These are phyloP conservation scores for Scorias spongiosa DNA, from an alignment of 2,329 filamentous ascomycete genomes.

Conservation along the genomic window DNA sequence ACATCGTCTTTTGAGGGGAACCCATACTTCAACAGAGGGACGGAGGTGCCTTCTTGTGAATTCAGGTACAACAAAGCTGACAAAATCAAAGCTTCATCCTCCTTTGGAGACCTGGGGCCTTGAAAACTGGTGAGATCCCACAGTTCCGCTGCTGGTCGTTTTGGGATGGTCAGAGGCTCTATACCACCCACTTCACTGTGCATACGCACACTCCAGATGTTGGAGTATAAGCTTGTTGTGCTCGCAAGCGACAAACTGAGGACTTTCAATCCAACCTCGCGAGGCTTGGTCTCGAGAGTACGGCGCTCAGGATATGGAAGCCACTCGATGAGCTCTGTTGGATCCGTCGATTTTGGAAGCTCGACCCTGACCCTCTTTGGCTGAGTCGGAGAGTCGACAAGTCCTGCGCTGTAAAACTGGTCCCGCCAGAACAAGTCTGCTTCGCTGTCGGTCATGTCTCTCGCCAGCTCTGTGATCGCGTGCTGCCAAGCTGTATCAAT, in stretches of 20 bases:
- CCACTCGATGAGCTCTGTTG: conserved; percentile 9
- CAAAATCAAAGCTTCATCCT: conserved; percentile 20
- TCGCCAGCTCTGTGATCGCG: conserved; percentile 15
- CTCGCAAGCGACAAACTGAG: conserved; percentile 2
- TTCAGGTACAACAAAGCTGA: conserved; percentile 21
- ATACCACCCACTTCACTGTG: too few species aligned
- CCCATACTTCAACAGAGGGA: conserved; percentile 13
- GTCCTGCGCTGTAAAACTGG: conserved; percentile 3
- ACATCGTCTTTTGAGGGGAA: conserved; percentile 13
- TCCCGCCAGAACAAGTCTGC: conserved; percentile 17
- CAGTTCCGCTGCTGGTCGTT: too few species aligned
- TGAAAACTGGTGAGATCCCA: neutral
- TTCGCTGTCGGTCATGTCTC: conserved; percentile 16
- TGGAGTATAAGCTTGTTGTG: too few species aligned
- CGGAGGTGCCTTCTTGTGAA: conserved; percentile 6
- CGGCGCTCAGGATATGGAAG: conserved; percentile 6
- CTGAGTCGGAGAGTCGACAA: neutral
- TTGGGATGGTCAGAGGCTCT: too few species aligned
- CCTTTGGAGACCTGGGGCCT: conserved; percentile 3
- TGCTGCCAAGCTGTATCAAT: conserved; percentile 15
- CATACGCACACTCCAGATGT: neutral
- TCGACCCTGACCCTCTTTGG: neutral
- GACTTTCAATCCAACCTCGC: conserved; percentile 6
- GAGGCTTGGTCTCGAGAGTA: conserved; percentile 1
- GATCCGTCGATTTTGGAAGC: conserved; percentile 3